Evolutionary conservation across 768 basidiomycete species (phyloP).

Genomic region (Boletus rex-veris): DNA sequence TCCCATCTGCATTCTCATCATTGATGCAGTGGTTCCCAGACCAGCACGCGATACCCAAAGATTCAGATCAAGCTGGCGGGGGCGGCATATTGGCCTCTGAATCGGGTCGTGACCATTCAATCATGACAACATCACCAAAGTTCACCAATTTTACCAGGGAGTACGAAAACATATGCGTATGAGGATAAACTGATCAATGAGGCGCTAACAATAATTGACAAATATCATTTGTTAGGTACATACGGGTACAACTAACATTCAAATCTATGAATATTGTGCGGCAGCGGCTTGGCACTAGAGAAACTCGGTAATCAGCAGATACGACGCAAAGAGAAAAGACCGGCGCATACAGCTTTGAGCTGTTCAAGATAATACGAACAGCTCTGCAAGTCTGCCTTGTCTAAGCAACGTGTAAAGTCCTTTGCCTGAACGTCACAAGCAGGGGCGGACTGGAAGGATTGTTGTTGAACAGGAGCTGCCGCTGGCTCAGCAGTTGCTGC

Average conservation of each 20-base stretch:
- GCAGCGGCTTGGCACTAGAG: slow-evolving; percentile 74
- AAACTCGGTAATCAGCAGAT: not conserved
- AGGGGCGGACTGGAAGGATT: slow-evolving; percentile 42
- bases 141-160: too few relatives aligned
- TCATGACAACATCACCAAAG: too few relatives aligned
- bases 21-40: too few relatives aligned
- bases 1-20: too few relatives aligned
- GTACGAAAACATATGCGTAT: too few relatives aligned
- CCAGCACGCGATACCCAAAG: too few relatives aligned
- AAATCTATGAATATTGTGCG: slow-evolving; percentile 44
- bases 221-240: slow-evolving; percentile 7
- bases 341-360: slow-evolving; percentile 70
- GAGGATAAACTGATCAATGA: not conserved
- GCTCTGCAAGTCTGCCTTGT: slow-evolving; percentile 72
- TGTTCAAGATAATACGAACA: slow-evolving; percentile 89
- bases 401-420: slow-evolving; percentile 84
- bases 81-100: too few relatives aligned
- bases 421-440: slow-evolving; percentile 79
- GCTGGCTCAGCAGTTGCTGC: slow-evolving; percentile 43
- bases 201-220: slow-evolving; percentile 1
- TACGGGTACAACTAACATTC: slow-evolving; percentile 1
- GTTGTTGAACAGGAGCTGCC: slow-evolving; percentile 44
- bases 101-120: too few relatives aligned
- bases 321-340: not conserved
- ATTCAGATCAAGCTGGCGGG: too few relatives aligned